Conservation (phyloP, 2,329 filamentous ascomycete species). For the Tolypocladium endophyticum region DNA sequence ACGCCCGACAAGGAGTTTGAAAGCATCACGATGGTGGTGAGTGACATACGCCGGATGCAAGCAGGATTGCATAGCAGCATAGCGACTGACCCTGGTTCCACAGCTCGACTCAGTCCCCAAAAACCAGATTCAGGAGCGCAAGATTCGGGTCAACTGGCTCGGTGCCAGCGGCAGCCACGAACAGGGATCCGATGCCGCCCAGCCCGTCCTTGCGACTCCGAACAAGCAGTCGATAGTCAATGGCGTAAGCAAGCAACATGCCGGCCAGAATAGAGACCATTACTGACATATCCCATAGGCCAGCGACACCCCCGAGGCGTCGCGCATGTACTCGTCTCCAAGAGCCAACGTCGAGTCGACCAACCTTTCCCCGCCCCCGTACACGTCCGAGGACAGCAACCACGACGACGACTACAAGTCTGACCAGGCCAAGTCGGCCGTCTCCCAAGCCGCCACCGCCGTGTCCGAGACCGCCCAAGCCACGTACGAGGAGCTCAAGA, state of each 20-base stretch:
- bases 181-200: constrained; percentile 8
- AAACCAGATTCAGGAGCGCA: constrained; percentile 74
- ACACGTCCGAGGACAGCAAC: constrained; percentile 20
- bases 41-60: constrained; percentile 16
- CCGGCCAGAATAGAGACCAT: background rate
- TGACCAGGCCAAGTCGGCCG: constrained; percentile 16
- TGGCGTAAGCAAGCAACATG: constrained; percentile 24
- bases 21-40: constrained; percentile 71
- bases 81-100: background rate
- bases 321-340: constrained; percentile 35
- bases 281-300: constrained; percentile 11
- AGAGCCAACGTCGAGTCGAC: constrained; percentile 20
- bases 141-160: constrained; percentile 87
- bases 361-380: constrained; percentile 21
- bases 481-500: constrained; percentile 52
- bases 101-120: constrained; percentile 78
- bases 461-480: constrained; percentile 32
- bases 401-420: constrained; percentile 18
- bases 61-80: too few species aligned
- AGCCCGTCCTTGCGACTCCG: constrained; percentile 24
- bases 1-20: constrained; percentile 73
- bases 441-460: constrained; percentile 31
- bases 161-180: constrained; percentile 41
- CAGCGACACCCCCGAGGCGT: constrained; percentile 32
- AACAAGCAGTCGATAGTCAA: constrained; percentile 27